A percentile compares a stretch with the other conserved stretches of the same genome.
phyloP scores from a whole-genome alignment of 495 filamentous ascomycete species.

The Astrocystis sublimbata region DNA sequence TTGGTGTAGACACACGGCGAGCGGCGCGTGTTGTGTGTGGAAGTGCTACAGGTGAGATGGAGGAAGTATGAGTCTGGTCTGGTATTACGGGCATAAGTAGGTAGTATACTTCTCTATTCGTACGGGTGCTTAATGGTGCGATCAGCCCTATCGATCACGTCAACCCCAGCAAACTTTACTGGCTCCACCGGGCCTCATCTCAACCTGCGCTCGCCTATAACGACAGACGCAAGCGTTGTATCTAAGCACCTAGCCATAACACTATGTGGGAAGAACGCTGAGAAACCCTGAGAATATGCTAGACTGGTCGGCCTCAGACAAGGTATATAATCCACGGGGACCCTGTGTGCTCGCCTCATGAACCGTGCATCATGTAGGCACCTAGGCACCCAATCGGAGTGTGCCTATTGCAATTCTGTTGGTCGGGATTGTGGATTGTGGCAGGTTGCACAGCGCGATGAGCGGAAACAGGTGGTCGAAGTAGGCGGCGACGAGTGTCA shows the following conservation, averaged over 20 bases:
- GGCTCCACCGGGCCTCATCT: constrained; percentile 31
- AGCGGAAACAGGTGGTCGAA: constrained; percentile 1
- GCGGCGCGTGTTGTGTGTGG: constrained; percentile 1
- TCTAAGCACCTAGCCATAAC: constrained; percentile 20
- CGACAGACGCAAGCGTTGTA: constrained; percentile 25
- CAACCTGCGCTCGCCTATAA: constrained; percentile 24
- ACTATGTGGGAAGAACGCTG: constrained; percentile 10
- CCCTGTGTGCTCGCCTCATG: background rate
- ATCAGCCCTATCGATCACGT: constrained; percentile 36
- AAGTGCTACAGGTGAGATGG: constrained; percentile 15
- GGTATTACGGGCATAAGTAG: too few relatives aligned
- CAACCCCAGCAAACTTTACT: constrained; percentile 30
- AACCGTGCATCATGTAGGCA: constrained; percentile 6
- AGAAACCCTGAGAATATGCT: constrained; percentile 2
- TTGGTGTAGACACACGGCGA: background rate
- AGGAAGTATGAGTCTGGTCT: too few relatives aligned
- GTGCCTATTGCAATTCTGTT: constrained; percentile 4
- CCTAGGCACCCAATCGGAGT: background rate
- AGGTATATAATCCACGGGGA: constrained; percentile 7
- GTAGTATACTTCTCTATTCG: too few relatives aligned
- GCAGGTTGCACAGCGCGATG: background rate
- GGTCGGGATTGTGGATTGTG: constrained; percentile 2
- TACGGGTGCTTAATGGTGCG: constrained; percentile 28
- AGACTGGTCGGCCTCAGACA: background rate
- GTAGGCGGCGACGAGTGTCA: constrained; percentile 5